Base-by-base conservation (phyloP, 2,329 filamentous ascomycete genomes). In the Diplodia intermedia region DNA sequence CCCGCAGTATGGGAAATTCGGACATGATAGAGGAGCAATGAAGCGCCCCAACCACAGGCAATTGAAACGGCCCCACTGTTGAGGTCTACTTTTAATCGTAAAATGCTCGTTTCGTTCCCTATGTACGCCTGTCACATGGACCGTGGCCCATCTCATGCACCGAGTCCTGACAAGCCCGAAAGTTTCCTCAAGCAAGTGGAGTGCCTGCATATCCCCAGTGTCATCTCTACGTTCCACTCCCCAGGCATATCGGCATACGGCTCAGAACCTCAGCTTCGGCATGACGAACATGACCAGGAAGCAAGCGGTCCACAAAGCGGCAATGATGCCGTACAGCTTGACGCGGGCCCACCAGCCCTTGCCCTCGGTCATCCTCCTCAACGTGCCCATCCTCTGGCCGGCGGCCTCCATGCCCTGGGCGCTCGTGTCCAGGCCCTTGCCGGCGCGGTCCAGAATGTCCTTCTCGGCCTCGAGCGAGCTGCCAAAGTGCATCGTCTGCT, bases 301-400 rank as follows among this genome's bases (percentile, higher is more conserved):
- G 20, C 93, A 86, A 31, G 88, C 80, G n/a, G 96, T 73, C 89
- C 93, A 94, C 70, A 97, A 79, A 36, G 88, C 92, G 73, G 90
- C 91, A 60, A 97, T 93, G 85, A 92, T 91, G 49, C 84, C 90
- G 82, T 95, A 97, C 69, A 97, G 83, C 80, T 94, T 84, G 83
- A 97, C 87, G 65, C 94, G 83, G 6, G 91, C 93, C 88, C 87
- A 93, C 91, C 91, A 96, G 0, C 93, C 93, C 76, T 90, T 90
- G 3, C 93, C 94, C 81, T 97, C 94, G 18, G 90, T 93, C 89
- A 97, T 93, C 65, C 86, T 86, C 72, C 88, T 84, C 76, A 98
- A 79, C 74, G 87, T 85, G 1, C 91, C 90, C 92, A 98, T 96
- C 70, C 88, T 84, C 71, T 88, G 86, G 65, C 88, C 88, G 3